Conservation (phyloP, 306 rosid genomes). For the Cucurbita argyrosperma region DNA sequence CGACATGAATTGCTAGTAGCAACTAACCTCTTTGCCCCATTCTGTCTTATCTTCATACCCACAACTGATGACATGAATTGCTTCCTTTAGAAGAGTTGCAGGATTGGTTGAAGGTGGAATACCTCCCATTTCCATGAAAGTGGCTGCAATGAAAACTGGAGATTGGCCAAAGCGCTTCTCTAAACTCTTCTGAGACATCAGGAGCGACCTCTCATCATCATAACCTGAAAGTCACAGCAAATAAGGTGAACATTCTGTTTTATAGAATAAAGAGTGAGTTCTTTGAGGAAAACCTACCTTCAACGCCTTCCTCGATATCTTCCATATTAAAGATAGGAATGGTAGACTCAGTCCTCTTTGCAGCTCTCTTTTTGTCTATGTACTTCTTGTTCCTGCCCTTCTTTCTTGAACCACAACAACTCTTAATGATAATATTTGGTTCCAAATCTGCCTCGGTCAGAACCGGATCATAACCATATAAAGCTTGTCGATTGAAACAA, state of each 20-base stretch:
- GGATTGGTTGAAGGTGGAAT: slow-evolving; percentile 95
- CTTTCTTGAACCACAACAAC: slow-evolving; percentile 95
- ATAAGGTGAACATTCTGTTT: background rate
- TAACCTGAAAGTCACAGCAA: slow-evolving; percentile 42
- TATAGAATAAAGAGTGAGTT: background rate
- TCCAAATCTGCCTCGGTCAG: slow-evolving; percentile 84
- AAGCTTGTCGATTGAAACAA: slow-evolving; percentile 97
- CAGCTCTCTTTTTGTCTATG: slow-evolving; percentile 69
- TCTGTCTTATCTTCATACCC: slow-evolving; percentile 97
- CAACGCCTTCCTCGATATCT: slow-evolving; percentile 95
- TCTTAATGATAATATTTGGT: slow-evolving; percentile 81
- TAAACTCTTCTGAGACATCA: slow-evolving; percentile 82
- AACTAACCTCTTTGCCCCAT: slow-evolving; percentile 94
- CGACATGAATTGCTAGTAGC: background rate
- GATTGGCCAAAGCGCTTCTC: slow-evolving; percentile 99
- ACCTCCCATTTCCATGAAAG: slow-evolving; percentile 97
- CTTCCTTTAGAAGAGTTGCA: slow-evolving; percentile 94
- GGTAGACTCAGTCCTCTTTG: slow-evolving; percentile 79
- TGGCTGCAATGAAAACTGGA: slow-evolving; percentile 93
- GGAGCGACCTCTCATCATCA: slow-evolving; percentile 91
- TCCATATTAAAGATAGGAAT: slow-evolving; percentile 86
- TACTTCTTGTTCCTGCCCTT: slow-evolving; percentile 73
- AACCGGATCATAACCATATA: slow-evolving; percentile 92
- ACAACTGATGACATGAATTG: slow-evolving; percentile 96
- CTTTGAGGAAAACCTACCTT: slow-evolving; percentile 43